These are phyloP conservation scores for Fusarium verrucosum DNA, from an alignment of 2,329 filamentous ascomycete species.

Conservation along the genomic window DNA sequence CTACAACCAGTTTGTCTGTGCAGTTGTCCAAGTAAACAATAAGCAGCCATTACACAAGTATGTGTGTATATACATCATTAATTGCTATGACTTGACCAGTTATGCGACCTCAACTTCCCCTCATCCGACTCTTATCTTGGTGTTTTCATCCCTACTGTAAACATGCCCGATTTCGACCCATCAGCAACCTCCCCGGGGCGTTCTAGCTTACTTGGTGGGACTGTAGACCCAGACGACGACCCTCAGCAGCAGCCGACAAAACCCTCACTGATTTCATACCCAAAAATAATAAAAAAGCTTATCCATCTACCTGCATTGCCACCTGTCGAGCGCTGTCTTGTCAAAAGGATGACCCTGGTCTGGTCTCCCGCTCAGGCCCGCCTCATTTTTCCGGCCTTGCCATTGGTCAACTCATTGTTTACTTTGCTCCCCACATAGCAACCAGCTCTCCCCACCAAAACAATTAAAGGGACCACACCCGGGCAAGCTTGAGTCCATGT, in stretches of 20 bases:
- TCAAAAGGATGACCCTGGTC: slow-evolving; percentile 29
- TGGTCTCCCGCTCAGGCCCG: slow-evolving; percentile 22
- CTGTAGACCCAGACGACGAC: slow-evolving; percentile 36
- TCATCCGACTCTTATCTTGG: neutral
- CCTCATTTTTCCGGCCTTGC: slow-evolving; percentile 42
- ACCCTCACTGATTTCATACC: neutral
- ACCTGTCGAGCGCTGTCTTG: slow-evolving; percentile 41
- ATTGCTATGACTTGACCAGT: neutral
- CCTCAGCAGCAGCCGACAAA: slow-evolving; percentile 5
- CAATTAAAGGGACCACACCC: slow-evolving; percentile 20
- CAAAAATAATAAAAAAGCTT: slow-evolving; percentile 13
- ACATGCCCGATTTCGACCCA: slow-evolving; percentile 20
- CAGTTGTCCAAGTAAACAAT: slow-evolving; percentile 5
- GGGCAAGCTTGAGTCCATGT: too few species aligned
- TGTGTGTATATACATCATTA: too few species aligned
- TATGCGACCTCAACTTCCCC: neutral
- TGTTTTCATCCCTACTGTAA: slow-evolving; percentile 2
- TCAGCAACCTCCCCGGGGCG: slow-evolving; percentile 12
- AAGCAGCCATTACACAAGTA: neutral
- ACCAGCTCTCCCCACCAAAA: slow-evolving; percentile 47
- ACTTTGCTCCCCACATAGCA: slow-evolving; percentile 52
- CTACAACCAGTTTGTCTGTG: neutral
- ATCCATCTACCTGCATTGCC: slow-evolving; percentile 38
- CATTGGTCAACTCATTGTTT: slow-evolving; percentile 47
- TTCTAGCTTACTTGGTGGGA: slow-evolving; percentile 23